Base-by-base conservation (phyloP, 2,329 filamentous ascomycete species). In the Aureobasidium sp. region DNA sequence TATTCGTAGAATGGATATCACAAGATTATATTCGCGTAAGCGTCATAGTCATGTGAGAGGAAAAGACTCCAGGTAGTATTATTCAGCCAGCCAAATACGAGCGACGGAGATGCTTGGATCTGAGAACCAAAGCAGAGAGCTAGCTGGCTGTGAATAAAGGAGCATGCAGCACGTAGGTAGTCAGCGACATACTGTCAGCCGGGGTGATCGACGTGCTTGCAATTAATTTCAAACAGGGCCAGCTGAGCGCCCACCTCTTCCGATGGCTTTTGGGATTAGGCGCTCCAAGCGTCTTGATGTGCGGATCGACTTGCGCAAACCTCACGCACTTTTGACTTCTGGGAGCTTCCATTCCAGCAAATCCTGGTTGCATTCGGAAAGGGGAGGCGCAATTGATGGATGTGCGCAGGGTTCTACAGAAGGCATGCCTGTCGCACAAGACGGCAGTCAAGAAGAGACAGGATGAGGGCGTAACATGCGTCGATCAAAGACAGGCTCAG, bases 231-330 rank as follows among this genome's bases (percentile, higher is more conserved):
- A 60, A 42, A 60, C 46, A 60, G 20, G 46, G 36, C 46, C 55
- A 58, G 53, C 37, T 37, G 42, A 23, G 39, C 55, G 42, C 42
- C 57, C 42, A 41, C 17, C 12, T 37, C 41, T 48, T 27, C 39
- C n/a, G 27, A 42, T 55, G 36, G 51, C 51, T 55, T 20, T 20
- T 42, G 37, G 29, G n/a, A 50, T 51, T 50, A 60, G 23, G 57
- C 57, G 57, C 57, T 58, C 57, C 37, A 51, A 41, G 44, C 57
- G 53, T 48, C 41, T 42, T 37, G 57, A 60, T 60, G 44, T 50
- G 36, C 53, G 39, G 57, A 60, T 60, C 57, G 57, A 60, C 57
- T 60, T 60, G 57, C 57, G 57, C 36, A 60, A 60, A 50, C 44
- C 57, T 50, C 46, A 26, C 46, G 46, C 57, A 42, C 46, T 51